These are phyloP conservation scores for Arthroderma uncinatum DNA, from an alignment of 2,329 filamentous ascomycete genomes.

Conservation along the genomic window DNA sequence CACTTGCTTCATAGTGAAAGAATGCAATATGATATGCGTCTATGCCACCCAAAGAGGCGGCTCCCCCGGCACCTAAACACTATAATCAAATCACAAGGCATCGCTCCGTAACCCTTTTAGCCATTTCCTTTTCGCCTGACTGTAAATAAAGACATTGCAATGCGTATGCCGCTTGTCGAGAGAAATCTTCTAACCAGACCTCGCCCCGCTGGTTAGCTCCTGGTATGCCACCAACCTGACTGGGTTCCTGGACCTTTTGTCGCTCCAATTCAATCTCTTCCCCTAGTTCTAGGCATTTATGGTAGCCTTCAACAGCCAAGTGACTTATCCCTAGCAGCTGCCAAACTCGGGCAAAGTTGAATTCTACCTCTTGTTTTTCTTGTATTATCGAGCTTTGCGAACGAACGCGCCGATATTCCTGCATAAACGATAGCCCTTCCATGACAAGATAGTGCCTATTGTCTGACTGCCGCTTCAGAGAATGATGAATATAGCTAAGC, in stretches of 20 bases:
- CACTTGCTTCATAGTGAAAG: too few species aligned
- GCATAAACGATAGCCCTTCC: constrained; percentile 73
- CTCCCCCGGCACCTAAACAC: too few species aligned
- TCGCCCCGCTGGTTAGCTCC: constrained; percentile 11
- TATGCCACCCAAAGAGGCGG: too few species aligned
- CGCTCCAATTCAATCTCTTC: constrained; percentile 31
- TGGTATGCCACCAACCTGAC: constrained; percentile 32
- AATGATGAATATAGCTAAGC: constrained; percentile 76
- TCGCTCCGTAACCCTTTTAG: constrained; percentile 49
- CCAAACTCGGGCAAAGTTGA: constrained; percentile 66
- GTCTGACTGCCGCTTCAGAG: constrained; percentile 76
- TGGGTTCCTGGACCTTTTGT: constrained; percentile 15
- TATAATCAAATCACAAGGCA: constrained; percentile 46
- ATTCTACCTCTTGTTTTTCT: constrained; percentile 64
- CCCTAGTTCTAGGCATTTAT: constrained; percentile 44
- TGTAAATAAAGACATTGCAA: constrained; percentile 56
- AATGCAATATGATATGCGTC: too few species aligned
- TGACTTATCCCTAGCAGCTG: constrained; percentile 63
- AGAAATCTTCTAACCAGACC: constrained; percentile 41
- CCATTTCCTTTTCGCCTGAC: constrained; percentile 51
- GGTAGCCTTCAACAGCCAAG: constrained; percentile 63
- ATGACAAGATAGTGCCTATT: constrained; percentile 81
- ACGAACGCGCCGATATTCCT: constrained; percentile 57
- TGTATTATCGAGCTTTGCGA: constrained; percentile 32
- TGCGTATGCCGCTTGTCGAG: constrained; percentile 62